Percentiles rank a stretch among this genome's conserved stretches.
Evolutionary conservation across 2,329 filamentous ascomycete genomes (phyloP).

Genomic region (Cadophora sp.): DNA sequence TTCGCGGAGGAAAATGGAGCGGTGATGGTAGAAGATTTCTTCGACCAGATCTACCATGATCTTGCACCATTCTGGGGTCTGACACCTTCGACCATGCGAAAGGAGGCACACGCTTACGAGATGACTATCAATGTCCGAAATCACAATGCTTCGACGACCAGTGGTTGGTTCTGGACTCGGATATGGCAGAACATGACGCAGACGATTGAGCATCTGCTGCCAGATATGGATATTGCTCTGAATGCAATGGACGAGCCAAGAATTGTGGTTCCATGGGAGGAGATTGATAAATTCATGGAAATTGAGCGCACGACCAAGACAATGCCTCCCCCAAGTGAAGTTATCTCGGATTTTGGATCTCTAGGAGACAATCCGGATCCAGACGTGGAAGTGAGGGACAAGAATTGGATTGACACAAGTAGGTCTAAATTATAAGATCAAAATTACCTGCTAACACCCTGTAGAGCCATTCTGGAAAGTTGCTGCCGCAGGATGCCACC

Average conservation of each 20-base stretch:
- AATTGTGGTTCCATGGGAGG: conserved; percentile 63
- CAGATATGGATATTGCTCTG: conserved; percentile 71
- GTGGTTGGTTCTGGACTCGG: conserved; percentile 51
- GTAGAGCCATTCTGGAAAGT: conserved; percentile 59
- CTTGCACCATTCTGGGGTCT: conserved; percentile 53
- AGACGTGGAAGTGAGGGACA: conserved; percentile 23
- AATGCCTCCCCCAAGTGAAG: conserved; percentile 63
- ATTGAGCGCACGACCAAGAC: conserved; percentile 51
- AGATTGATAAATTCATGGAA: conserved; percentile 57
- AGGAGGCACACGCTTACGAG: conserved; percentile 60
- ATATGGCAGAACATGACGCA: conserved; percentile 47
- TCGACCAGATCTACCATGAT: conserved; percentile 61
- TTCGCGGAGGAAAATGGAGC: conserved; percentile 58
- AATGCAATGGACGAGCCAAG: conserved; percentile 70
- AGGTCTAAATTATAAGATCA: conserved; percentile 43
- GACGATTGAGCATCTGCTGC: conserved; percentile 57
- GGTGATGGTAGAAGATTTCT: conserved; percentile 66
- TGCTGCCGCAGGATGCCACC: conserved; percentile 65
- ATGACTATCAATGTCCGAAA: conserved; percentile 67
- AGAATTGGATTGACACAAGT: conserved; percentile 36
- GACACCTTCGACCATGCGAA: conserved; percentile 54
- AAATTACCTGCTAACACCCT: conserved; percentile 50
- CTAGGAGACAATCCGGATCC: conserved; percentile 47
- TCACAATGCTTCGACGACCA: conserved; percentile 55
- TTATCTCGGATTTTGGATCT: conserved; percentile 56